Percentiles rank a stretch among this genome's conserved stretches.
Evolutionary conservation across 306 rosid species (phyloP).

Genomic region (Glycine latifolia): DNA sequence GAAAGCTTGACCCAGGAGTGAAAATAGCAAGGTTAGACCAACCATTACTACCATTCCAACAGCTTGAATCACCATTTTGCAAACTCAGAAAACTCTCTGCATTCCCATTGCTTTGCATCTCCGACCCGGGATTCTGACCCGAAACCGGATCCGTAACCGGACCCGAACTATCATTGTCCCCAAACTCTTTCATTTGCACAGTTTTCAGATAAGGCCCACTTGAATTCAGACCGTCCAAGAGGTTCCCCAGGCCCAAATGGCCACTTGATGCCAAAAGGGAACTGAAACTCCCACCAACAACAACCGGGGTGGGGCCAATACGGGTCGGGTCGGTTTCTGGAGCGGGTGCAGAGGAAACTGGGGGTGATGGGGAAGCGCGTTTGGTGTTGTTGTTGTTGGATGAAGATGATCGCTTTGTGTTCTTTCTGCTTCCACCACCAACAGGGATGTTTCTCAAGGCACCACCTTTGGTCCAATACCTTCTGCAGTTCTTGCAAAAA

Average conservation of each 20-base stretch:
- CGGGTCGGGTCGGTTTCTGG: constrained; percentile 36
- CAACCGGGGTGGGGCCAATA: constrained; percentile 25
- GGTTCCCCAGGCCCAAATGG: background rate
- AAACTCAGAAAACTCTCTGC: constrained; percentile 62
- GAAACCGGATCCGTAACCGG: constrained; percentile 36
- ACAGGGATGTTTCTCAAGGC: constrained; percentile 87
- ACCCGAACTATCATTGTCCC: constrained; percentile 57
- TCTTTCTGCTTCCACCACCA: constrained; percentile 89
- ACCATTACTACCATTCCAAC: constrained; percentile 72
- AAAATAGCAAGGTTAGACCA: constrained; percentile 95
- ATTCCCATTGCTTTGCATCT: constrained; percentile 54
- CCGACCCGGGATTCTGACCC: constrained; percentile 45
- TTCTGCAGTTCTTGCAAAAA: constrained; percentile 88
- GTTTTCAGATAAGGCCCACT: constrained; percentile 65
- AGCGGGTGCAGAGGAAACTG: constrained; percentile 30
- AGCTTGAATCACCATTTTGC: constrained; percentile 72
- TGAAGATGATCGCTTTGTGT: constrained; percentile 63
- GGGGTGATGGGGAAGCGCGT: constrained; percentile 37
- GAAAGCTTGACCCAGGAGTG: constrained; percentile 83
- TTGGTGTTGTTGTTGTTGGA: constrained; percentile 46
- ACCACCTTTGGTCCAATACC: constrained; percentile 99
- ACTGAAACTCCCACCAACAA: constrained; percentile 51
- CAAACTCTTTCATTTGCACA: constrained; percentile 59
- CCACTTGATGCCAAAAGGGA: constrained; percentile 70
- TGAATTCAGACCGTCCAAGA: constrained; percentile 47